A percentile compares a stretch with the other conserved stretches of the same genome.
phyloP scores from a whole-genome alignment of 169 alveolate genomes.

The Plasmodium sp. region DNA sequence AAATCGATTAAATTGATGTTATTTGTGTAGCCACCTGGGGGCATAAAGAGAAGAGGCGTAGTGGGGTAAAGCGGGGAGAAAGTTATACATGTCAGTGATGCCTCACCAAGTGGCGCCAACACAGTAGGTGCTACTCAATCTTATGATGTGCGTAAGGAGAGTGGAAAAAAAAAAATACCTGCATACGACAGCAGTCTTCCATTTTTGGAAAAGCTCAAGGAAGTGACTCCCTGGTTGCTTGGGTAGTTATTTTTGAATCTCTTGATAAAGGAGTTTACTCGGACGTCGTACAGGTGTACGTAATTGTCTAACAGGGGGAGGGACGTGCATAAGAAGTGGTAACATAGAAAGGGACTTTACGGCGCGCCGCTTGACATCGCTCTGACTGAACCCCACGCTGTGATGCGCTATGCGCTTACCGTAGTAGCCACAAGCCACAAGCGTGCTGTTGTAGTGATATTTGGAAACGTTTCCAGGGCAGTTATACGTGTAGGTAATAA shows the following conservation, averaged over 20 bases:
- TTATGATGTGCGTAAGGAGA: neutral
- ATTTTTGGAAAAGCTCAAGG: conserved; percentile 67
- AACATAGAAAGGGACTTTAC: neutral
- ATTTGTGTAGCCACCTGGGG: conserved; percentile 60
- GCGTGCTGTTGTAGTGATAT: conserved; percentile 63
- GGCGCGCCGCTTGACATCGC: neutral
- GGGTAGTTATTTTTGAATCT: conserved; percentile 65
- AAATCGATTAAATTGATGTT: conserved; percentile 39
- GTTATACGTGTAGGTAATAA: conserved; percentile 63
- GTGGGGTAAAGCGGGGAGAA: neutral
- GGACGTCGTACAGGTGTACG: conserved; percentile 48
- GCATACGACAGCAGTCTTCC: conserved; percentile 51
- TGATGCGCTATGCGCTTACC: conserved; percentile 3
- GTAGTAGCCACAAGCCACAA: conserved; percentile 58
- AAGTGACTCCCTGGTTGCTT: conserved; percentile 68
- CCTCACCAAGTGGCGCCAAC: neutral
- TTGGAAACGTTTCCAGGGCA: conserved; percentile 49
- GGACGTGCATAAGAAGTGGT: neutral
- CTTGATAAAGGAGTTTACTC: conserved; percentile 57
- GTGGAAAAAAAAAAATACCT: conserved; percentile 34
- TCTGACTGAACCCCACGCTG: neutral
- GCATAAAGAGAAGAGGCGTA: neutral
- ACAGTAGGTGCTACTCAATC: neutral
- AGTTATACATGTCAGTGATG: neutral
- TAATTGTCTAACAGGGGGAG: conserved; percentile 30